These are phyloP conservation scores for Lachnellula cervina DNA, from an alignment of 2,329 filamentous ascomycete genomes.

Conservation along the genomic window DNA sequence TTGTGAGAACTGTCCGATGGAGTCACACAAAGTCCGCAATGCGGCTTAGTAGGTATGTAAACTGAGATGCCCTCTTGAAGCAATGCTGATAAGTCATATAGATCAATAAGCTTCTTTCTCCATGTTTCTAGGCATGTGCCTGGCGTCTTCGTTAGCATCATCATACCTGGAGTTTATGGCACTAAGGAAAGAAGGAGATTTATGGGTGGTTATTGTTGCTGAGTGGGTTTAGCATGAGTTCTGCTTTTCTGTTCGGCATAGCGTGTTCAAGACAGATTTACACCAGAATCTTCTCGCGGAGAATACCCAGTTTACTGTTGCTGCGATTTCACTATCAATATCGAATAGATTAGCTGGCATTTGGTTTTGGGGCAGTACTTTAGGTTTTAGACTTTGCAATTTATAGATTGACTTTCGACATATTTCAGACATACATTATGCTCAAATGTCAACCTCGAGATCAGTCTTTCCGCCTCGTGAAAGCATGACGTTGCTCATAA, in stretches of 20 bases:
- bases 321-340: background rate
- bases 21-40: background rate
- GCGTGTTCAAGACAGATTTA: background rate
- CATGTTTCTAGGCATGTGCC: too few relatives aligned
- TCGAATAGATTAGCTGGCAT: background rate
- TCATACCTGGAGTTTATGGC: too few relatives aligned
- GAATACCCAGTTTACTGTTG: background rate
- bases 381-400: background rate
- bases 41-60: background rate
- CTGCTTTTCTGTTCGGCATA: background rate
- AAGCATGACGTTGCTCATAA: background rate
- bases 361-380: background rate
- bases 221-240: background rate
- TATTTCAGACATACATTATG: background rate
- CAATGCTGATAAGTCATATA: too few relatives aligned
- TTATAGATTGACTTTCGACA: background rate
- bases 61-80: too few relatives aligned
- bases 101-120: background rate
- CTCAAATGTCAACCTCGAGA: background rate
- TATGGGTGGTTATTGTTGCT: too few relatives aligned
- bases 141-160: too few relatives aligned
- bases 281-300: background rate
- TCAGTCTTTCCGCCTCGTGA: background rate
- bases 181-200: too few relatives aligned
- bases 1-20: background rate